Base-by-base conservation (phyloP, 2,329 filamentous ascomycete genomes). In the Cryphonectria carpinicola region DNA sequence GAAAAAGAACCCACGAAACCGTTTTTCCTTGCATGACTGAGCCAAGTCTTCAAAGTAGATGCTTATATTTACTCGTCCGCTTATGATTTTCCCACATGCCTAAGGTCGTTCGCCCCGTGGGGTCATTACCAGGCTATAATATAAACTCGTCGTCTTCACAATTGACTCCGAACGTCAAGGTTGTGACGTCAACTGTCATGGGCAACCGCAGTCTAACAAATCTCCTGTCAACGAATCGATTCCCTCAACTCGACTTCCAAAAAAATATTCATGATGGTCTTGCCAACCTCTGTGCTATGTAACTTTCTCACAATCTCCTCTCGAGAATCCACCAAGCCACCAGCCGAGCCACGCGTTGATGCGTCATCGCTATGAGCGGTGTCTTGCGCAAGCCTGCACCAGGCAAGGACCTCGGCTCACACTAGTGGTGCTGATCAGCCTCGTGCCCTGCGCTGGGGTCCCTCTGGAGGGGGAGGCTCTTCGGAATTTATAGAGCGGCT, bases 341-440 rank as follows among this genome's bases (percentile, higher is more conserved):
- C 14, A 19, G 54, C 54, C 54, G 17, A 58, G 54, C 54, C 54
- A 58, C 54, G 25, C 54, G 54, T 32, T 32, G 8, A 32, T 32
- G 28, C 54, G 54, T 58, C 54, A 58, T 58, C 54, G 3, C 54
- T 32, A 58, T 10, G 14, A 58, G 28, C 54, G 54, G 28, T 32
- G 54, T 58, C 14, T 58, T 58, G 54, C 54, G 54, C 54, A 58
- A 58, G 54, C 54, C 54, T 19, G 25, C 25, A 17, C 25, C 54
- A 32, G 54, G 54, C 52, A 17, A n/a, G 52, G 52, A 25, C 46
- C 52, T 52, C 25, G 52, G 52, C 52, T 14, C n/a, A 56, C 52
- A 56, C 52, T 56, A 56, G 52, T 28, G 52, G 52, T 25, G 52
- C 52, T 56, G 52, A 56, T 25, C 52, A 56, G 52, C 52, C 46